Percentiles rank a stretch among this genome's conserved stretches.
Evolutionary conservation across 352 stramenopile species (phyloP).

Genomic region (Pythium dissotocum): DNA sequence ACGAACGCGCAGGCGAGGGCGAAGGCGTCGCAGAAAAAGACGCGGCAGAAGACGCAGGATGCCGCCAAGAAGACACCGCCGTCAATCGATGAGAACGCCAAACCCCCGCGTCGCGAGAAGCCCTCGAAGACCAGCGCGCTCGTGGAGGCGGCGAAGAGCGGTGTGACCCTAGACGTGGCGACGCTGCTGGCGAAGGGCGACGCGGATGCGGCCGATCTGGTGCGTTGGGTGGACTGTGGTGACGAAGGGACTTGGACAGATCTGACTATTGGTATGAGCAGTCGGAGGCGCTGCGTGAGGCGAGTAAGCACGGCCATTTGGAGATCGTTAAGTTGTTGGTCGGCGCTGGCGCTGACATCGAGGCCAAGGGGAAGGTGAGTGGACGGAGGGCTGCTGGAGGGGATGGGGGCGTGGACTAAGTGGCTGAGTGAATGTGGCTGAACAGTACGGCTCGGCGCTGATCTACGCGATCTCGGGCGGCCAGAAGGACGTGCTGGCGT

Average conservation of each 20-base stretch:
- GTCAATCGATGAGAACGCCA: neutral
- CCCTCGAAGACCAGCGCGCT: neutral
- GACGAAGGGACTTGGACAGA: too few relatives aligned
- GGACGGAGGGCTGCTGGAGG: too few relatives aligned
- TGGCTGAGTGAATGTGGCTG: neutral
- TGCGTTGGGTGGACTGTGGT: too few relatives aligned
- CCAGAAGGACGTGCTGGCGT: neutral
- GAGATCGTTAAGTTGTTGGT: neutral
- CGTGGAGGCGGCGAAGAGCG: neutral
- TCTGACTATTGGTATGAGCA: neutral
- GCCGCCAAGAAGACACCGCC: neutral
- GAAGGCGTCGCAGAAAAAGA: too few relatives aligned
- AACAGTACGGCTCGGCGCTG: neutral
- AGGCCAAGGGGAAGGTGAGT: neutral
- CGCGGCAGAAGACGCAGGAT: neutral
- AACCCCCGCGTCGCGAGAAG: neutral
- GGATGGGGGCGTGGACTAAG: too few relatives aligned
- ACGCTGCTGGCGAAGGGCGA: neutral
- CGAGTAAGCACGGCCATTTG: neutral
- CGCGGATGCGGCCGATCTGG: neutral
- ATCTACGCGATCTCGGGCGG: neutral
- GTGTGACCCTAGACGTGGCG: neutral
- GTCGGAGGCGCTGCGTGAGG: neutral
- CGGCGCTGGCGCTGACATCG: neutral
- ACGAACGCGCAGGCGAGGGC: too few relatives aligned